phyloP scores from a whole-genome alignment of 2,329 filamentous ascomycete genomes.

The Alternaria arborescens region DNA sequence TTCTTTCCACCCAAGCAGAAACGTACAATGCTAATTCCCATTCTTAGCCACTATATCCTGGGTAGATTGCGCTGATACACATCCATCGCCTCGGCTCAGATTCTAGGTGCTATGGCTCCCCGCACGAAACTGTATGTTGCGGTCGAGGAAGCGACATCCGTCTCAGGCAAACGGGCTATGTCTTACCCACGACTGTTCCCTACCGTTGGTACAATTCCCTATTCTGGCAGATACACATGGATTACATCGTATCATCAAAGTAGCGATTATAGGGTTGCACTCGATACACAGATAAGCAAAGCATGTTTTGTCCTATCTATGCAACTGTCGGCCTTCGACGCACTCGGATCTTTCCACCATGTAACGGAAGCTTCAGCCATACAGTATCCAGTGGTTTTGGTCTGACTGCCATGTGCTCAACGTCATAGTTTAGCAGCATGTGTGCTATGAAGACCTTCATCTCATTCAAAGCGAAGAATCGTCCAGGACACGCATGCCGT shows the following conservation, averaged over 20 bases:
- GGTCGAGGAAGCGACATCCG: constrained; percentile 9
- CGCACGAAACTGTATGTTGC: constrained; percentile 21
- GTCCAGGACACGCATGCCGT: constrained; percentile 22
- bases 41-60: not conserved
- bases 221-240: not conserved
- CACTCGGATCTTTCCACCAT: constrained; percentile 16
- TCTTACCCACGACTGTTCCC: not conserved
- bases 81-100: not conserved
- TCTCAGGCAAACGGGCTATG: not conserved
- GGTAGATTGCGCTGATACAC: not conserved
- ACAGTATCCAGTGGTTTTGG: constrained; percentile 23
- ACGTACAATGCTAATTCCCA: constrained; percentile 4
- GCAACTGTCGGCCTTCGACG: constrained; percentile 3
- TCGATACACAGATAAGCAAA: not conserved
- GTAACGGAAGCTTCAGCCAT: constrained; percentile 22
- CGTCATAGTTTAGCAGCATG: constrained; percentile 26
- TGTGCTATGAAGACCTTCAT: constrained; percentile 30
- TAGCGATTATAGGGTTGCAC: not conserved
- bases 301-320: not conserved
- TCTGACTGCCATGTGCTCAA: constrained; percentile 20
- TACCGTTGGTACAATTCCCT: not conserved
- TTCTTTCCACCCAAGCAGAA: not conserved
- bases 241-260: not conserved
- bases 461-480: constrained; percentile 29
- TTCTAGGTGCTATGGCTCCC: not conserved